Evolutionary conservation across 345 rosid species (phyloP), one percentile per base, ranked within the genome.

Genomic region (Luvunga scandens): DNA sequence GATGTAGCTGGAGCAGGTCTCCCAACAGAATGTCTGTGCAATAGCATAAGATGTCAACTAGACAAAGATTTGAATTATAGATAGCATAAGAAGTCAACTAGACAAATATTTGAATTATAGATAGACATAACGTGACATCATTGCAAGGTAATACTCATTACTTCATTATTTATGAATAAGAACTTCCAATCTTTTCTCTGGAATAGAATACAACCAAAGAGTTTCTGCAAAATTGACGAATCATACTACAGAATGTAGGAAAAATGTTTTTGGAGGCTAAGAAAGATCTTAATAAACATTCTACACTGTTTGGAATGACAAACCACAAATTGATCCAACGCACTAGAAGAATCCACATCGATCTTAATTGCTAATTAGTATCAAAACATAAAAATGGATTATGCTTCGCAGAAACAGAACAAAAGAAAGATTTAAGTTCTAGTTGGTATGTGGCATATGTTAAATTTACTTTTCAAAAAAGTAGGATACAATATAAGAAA

Each of bases 1-100:
- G 93, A 86, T 71, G 91, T 88, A 33, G 95, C 93, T 1, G 98
- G 99, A 7, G 93, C 98, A 31, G 97, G 97, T 76, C 94, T 87
- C 75, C 98, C 98, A 69, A 94, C 98, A 66, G 99, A 90, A 84
- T 94, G 97, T 77, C 99, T 96, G 85, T 30, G 5, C 64, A 69
- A 73, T 27, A 75, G 69, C 34, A 79, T 31, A 77, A 69, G 42
- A 71, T 68, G 36, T 56, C 57, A 71, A 63, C 38, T 48, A 75
- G 7, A 53, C 57, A 42, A 21, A 62, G 19, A 71, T 31, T 31
- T 27, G 27, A 57, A 57, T 25, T 56, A 25, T 16, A 33, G 55
- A 21, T 25, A 25, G 56, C 53, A 55, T 76, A 30, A 8, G 42
- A 71, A 71, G 30, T 55, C 62, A 71, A 63, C 53, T 48, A 70